Percentiles rank a stretch among this genome's conserved stretches.
phyloP scores from a whole-genome alignment of 495 filamentous ascomycete species.

The Lasiosphaeria hispida region DNA sequence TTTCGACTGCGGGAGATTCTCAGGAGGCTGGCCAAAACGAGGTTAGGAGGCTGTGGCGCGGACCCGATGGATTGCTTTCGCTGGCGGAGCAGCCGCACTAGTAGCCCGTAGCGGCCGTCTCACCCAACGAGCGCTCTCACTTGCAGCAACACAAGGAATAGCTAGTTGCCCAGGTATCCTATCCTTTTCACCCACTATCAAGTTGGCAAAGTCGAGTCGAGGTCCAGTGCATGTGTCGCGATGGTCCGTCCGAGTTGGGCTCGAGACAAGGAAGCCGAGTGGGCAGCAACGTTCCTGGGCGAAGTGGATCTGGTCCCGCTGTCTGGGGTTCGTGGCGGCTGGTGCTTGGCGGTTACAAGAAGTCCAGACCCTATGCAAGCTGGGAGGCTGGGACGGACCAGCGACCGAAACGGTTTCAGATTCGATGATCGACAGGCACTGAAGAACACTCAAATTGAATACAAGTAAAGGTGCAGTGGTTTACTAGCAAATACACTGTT shows the following conservation, averaged over 20 bases:
- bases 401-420: slow-evolving; percentile 35
- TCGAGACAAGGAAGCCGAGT: no score
- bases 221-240: no score
- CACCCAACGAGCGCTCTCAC: not conserved
- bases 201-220: no score
- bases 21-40: slow-evolving; percentile 31
- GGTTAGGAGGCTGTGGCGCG: slow-evolving; percentile 32
- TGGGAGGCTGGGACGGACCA: slow-evolving; percentile 17
- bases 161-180: not conserved
- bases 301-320: not conserved
- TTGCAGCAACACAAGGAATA: no score
- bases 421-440: slow-evolving; percentile 30
- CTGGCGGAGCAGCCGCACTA: no score
- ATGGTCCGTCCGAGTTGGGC: no score
- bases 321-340: not conserved
- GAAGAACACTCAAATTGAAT: no score
- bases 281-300: not conserved
- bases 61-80: slow-evolving; percentile 6
- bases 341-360: slow-evolving; percentile 22
- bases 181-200: not conserved
- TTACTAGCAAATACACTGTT: no score
- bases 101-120: no score
- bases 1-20: slow-evolving; percentile 21
- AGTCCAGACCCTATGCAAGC: not conserved
- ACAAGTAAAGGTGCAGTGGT: no score